Evolutionary conservation across 129 eudicot species (phyloP), one percentile per base, ranked within the genome.

Genomic region (Pittosporum tobira): DNA sequence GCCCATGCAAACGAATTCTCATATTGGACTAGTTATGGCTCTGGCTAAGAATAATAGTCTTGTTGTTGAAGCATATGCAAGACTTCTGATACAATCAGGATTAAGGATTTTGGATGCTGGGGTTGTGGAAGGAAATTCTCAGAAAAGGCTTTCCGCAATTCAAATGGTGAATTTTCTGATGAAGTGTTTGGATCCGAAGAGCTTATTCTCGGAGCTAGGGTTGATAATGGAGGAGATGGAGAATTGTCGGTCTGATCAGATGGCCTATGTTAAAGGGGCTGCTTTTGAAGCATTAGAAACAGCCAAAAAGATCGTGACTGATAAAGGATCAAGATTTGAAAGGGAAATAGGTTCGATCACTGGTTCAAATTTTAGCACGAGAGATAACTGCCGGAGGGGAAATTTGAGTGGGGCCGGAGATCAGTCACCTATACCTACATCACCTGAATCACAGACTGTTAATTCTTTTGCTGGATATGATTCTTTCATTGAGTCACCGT

Each of bases 141-240:
- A 81, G 50, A 86, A 91, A 63, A 72, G 88, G 26, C 64, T 78
- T 31, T 68, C 84, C 1, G 94, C 98, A 43, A 87, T 91, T 50
- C 98, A 91, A 61, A 91, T 87, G 98, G 78, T 91, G 53, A 81
- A 82, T 66, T 86, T 68, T 50, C 36, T 91, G 37, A 83, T 91
- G 90, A 86, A 79, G 75, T 78, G 75, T 67, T 75, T 91, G 83
- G 98, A 91, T 71, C 75, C 81, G 1, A 83, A 77, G 48, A 86
- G 95, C 74, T 64, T 87, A 61, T 53, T 64, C 3, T 78, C 88
- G 15, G 98, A 91, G 69, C 38, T 91, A 19, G 70, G 65, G 59
- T 63, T 76, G 73, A 69, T 91, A 26, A 83, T 91, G 24, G 77
- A 75, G 67, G 94, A 78, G 73, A 76, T 91, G 84, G 83, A 91